A percentile compares a stretch with the other conserved stretches of the same genome.
phyloP scores from a whole-genome alignment of 768 basidiomycete species.

The Mycena vitilis region DNA sequence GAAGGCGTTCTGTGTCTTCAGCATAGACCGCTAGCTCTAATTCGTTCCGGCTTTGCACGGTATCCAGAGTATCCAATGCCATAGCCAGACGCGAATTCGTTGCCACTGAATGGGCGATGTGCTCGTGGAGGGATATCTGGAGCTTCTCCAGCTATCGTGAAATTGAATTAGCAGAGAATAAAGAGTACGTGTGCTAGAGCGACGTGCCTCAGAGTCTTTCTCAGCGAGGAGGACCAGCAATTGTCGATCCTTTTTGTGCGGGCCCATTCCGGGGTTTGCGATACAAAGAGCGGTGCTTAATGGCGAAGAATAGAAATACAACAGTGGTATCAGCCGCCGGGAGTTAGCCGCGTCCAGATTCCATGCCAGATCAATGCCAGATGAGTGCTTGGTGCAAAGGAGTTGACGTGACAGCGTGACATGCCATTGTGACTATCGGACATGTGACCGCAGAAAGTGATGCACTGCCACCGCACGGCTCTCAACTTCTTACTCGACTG shows the following conservation, averaged over 20 bases:
- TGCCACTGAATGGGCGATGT: background rate
- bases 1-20: constrained; percentile 48
- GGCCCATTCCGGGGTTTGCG: background rate
- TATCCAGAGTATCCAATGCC: constrained; percentile 64
- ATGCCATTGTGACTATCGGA: too few species aligned
- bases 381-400: background rate
- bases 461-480: too few species aligned
- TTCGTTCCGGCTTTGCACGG: constrained; percentile 51
- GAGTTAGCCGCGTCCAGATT: constrained; percentile 11
- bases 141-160: constrained; percentile 1
- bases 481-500: too few species aligned
- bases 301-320: constrained; percentile 21
- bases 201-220: constrained; percentile 19
- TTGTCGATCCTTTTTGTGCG: background rate
- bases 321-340: background rate
- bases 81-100: constrained; percentile 59
- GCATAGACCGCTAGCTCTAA: constrained; percentile 52
- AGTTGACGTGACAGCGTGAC: background rate
- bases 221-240: constrained; percentile 10
- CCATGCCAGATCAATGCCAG: constrained; percentile 5
- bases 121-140: background rate
- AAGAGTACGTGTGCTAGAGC: background rate
- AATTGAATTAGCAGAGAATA: background rate
- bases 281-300: background rate
- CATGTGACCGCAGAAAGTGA: too few species aligned